Evolutionary conservation across 2,329 filamentous ascomycete species (phyloP), one percentile per base, ranked within the genome.

Genomic region (Aspergillus quadricinctus): DNA sequence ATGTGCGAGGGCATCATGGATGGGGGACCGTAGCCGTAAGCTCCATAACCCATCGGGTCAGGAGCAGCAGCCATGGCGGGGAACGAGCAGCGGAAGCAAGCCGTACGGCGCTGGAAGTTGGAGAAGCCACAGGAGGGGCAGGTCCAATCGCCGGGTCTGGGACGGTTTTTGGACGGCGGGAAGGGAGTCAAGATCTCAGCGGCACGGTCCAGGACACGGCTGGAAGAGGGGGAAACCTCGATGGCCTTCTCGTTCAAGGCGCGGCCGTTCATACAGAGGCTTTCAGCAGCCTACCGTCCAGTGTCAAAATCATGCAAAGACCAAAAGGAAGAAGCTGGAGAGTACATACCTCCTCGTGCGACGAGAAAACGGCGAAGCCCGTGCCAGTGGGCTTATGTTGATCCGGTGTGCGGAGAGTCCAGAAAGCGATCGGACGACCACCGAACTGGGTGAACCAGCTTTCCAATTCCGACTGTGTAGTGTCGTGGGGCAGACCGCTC

Each of bases 391-490:
- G 94, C 81, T 99, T 99, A 78, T 97, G 94, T 78, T 97, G 94
- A 76, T 99, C 94, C 3, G 94, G 94, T 14, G 94, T 99, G 60
- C 93, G 89, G 51, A 99, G 83, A 19, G 94, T 99, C 94, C 94
- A 99, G 78, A 99, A 99, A 21, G 94, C 94, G 77, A 99, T 99
- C 29, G 94, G 94, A 46, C 94, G 89, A 50, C 94, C 94, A 62
- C 94, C 94, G 72, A 96, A 99, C 76, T 99, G 94, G 29, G 94
- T 99, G 73, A 97, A 99, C 94, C 94, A 99, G 78, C 92, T 97
- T 79, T 99, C 94, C 25, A 99, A 83, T 78, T 99, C 94, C 3
- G 93, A 97, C 78, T 99, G 94, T 1, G 94, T 99, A 37, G 94
- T 99, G 69, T 99, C 94, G 73, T 99, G 94, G 48, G 94, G 94